A percentile compares a stretch with the other conserved stretches of the same genome.
Conservation (phyloP, 129 eudicot species). For the Saussurea involucrata region DNA sequence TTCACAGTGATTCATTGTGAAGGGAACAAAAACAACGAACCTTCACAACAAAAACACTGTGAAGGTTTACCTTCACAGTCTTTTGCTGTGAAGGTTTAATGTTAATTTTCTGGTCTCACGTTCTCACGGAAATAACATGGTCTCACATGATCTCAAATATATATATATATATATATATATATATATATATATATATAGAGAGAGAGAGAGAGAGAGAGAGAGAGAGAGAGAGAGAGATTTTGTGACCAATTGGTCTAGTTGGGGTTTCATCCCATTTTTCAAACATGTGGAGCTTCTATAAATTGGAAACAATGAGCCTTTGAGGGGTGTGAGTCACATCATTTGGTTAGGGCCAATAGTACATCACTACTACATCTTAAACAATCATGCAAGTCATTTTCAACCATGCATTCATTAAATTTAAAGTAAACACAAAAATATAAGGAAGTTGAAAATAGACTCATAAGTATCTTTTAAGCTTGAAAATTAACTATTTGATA, state of each 20-base stretch:
- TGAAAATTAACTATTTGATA: background rate
- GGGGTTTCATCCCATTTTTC: conserved; percentile 15
- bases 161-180: too few species aligned
- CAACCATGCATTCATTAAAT: background rate
- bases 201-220: too few species aligned
- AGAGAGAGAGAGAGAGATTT: too few species aligned
- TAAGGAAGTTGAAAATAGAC: background rate
- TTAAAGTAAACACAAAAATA: background rate
- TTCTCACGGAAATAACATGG: too few species aligned
- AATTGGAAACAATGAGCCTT: conserved; percentile 8
- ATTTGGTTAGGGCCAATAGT: background rate
- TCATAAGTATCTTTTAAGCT: background rate
- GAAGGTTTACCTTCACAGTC: too few species aligned
- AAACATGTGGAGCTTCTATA: conserved; percentile 30
- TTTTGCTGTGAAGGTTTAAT: too few species aligned
- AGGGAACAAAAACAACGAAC: too few species aligned
- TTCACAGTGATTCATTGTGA: too few species aligned
- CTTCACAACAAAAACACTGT: too few species aligned
- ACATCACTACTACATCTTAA: background rate
- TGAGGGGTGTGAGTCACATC: conserved; percentile 26
- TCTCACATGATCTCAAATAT: too few species aligned
- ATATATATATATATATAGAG: background rate
- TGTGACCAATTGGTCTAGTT: conserved; percentile 14
- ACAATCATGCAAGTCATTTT: background rate
- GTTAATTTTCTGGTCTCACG: too few species aligned